A percentile compares a stretch with the other conserved stretches of the same genome.
These are phyloP conservation scores for Trichopus zeylanicus DNA, from an alignment of 116 monocot genomes.

Conservation along the genomic window DNA sequence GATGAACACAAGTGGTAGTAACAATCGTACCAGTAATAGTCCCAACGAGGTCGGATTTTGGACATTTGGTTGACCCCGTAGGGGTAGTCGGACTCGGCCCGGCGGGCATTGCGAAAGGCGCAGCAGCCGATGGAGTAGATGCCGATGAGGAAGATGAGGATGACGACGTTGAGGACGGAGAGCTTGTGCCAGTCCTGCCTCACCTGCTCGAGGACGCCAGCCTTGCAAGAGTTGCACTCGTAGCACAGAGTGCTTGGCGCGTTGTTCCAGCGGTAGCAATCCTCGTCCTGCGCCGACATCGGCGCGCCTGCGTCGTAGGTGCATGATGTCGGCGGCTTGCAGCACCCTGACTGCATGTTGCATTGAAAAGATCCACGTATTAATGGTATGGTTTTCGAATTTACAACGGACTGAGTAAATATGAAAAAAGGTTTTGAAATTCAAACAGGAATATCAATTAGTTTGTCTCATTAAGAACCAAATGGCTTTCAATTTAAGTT, in stretches of 20 bases:
- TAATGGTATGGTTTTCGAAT: too few species aligned
- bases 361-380: not conserved
- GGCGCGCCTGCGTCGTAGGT: slow-evolving; percentile 21
- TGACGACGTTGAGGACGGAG: slow-evolving; percentile 58
- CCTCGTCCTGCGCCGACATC: slow-evolving; percentile 31
- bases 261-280: slow-evolving; percentile 70
- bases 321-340: slow-evolving; percentile 69
- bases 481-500: too few species aligned
- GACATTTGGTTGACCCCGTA: slow-evolving; percentile 42
- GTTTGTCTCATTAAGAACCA: too few species aligned
- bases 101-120: slow-evolving; percentile 69
- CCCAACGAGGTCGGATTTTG: slow-evolving; percentile 32
- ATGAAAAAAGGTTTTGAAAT: too few species aligned
- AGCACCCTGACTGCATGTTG: slow-evolving; percentile 53
- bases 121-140: slow-evolving; percentile 77
- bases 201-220: slow-evolving; percentile 70
- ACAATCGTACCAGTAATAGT: slow-evolving; percentile 25
- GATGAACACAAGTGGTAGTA: not conserved
- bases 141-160: slow-evolving; percentile 63
- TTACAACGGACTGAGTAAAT: too few species aligned
- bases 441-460: too few species aligned
- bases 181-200: slow-evolving; percentile 80
- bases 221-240: slow-evolving; percentile 77
- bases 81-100: slow-evolving; percentile 33
- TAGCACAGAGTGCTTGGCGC: slow-evolving; percentile 9